Conservation (phyloP, 257 asterid genomes). For the Plantago elongata region DNA sequence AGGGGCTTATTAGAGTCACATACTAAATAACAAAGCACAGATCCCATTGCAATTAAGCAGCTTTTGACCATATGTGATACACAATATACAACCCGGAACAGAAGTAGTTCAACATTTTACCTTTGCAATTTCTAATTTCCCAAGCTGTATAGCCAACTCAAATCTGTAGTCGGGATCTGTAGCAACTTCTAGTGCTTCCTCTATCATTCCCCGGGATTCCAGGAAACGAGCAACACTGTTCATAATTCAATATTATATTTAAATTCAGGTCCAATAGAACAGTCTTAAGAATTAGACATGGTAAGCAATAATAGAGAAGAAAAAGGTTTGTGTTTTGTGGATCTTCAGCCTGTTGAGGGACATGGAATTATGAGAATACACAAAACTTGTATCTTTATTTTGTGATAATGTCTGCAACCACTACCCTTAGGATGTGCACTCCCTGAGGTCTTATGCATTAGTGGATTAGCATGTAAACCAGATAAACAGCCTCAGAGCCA, state of each 20-base stretch:
- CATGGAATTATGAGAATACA: too few species aligned
- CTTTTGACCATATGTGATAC: neutral
- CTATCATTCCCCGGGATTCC: constrained; percentile 96
- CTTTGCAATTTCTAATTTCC: constrained; percentile 84
- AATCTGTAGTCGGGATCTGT: constrained; percentile 94
- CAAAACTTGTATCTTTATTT: too few species aligned
- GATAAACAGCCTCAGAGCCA: too few species aligned
- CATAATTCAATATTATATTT: neutral
- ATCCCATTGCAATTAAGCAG: constrained; percentile 5
- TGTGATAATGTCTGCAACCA: too few species aligned
- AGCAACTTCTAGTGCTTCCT: constrained; percentile 90
- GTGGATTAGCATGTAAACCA: too few species aligned
- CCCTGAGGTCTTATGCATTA: too few species aligned
- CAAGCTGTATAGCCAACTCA: constrained; percentile 91
- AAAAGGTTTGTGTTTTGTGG: neutral
- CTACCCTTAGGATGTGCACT: too few species aligned
- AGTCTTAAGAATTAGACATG: constrained; percentile 14
- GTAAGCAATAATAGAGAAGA: constrained; percentile 2
- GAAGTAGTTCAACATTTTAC: constrained; percentile 56
- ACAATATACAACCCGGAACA: constrained; percentile 23
- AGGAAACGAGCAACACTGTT: constrained; percentile 86
- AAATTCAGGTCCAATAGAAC: constrained; percentile 11
- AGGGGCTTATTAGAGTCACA: constrained; percentile 10
- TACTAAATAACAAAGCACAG: constrained; percentile 11
- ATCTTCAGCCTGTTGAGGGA: too few species aligned